Conservation (phyloP, 179 eudicot species). For the Patellifolia procumbens region DNA sequence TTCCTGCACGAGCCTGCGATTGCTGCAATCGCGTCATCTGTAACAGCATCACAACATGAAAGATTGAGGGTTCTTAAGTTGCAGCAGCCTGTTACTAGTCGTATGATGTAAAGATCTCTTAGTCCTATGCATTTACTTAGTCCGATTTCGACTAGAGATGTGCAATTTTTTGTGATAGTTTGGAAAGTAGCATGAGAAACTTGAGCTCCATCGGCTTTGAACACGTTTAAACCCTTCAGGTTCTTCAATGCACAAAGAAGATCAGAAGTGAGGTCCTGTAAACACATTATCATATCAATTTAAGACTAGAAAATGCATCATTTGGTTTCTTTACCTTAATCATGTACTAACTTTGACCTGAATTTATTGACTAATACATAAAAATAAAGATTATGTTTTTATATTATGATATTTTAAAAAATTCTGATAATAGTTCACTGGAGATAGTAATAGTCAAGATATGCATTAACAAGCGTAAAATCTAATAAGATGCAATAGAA, state of each 20-base stretch:
- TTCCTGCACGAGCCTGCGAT: slow-evolving; percentile 50
- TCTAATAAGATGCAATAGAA: too few species aligned
- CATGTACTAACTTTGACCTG: too few species aligned
- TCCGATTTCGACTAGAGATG: slow-evolving; percentile 56
- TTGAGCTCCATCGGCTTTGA: slow-evolving; percentile 64
- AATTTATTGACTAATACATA: too few species aligned
- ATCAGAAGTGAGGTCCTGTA: slow-evolving; percentile 59
- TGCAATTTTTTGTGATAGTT: slow-evolving; percentile 45
- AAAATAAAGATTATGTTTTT: too few species aligned
- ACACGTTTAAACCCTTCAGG: slow-evolving; percentile 43
- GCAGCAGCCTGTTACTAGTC: slow-evolving; percentile 50
- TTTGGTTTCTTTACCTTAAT: too few species aligned
- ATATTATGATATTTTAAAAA: too few species aligned
- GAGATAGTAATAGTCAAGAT: too few species aligned
- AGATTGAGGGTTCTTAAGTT: slow-evolving; percentile 55
- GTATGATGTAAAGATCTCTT: slow-evolving; percentile 45
- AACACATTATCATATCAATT: background rate
- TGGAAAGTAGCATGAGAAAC: slow-evolving; percentile 49
- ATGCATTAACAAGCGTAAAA: too few species aligned
- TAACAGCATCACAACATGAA: slow-evolving; percentile 66
- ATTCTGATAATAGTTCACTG: too few species aligned
- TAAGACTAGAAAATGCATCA: too few species aligned
- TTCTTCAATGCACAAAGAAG: slow-evolving; percentile 41
- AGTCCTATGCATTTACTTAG: slow-evolving; percentile 76
- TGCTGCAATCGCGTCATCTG: slow-evolving; percentile 58